Evolutionary conservation across 2,329 filamentous ascomycete species (phyloP), one percentile per base, ranked within the genome.

Genomic region (Penicillium griseofulvum): DNA sequence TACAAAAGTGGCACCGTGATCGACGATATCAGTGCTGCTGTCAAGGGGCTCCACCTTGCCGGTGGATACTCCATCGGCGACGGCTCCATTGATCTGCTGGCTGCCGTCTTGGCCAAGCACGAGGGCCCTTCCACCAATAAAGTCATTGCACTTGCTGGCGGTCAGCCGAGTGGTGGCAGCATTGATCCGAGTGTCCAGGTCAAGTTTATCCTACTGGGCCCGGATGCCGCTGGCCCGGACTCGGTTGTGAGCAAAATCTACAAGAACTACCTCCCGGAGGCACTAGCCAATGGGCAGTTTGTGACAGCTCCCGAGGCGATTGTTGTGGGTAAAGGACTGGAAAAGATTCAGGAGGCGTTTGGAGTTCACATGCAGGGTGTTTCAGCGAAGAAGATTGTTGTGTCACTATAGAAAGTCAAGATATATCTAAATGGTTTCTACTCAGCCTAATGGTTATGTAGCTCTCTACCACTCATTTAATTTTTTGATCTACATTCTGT

Each of bases 1-100:
- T 81, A 81, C 62, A 70, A 69, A 11, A 56, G 42, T 11, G 14
- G 49, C 0, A 60, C 37, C 11, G 52, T 64, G 2, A 37, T 59
- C 0, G 48, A 61, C 0, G 54, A 66, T 1, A 24, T 67, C 5
- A 50, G 59, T 1, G n/a, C 36, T 0, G 55, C 51, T 62, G 14
- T 60, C 54, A 5, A 56, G 58, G 50, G 59, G 53, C 10, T 43
- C 16, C 39, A 28, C 16, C 24, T 43, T 28, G 16, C 10, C 24
- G 39, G 39, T 4, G 24, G 24, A 1, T 43, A 28, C 24, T 43
- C 39, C 10, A 43, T 43, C 6, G 39, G 39, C 10, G 39, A 43
- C 1, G 39, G 39, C 39, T 43, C 39, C 5, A 28, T 43, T 24
- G 39, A 43, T 5, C 39, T 43, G 16, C 24, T 43, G 10, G 39